phyloP scores from a whole-genome alignment of 176 grass and related monocot genomes.

The Phragmites australis region DNA sequence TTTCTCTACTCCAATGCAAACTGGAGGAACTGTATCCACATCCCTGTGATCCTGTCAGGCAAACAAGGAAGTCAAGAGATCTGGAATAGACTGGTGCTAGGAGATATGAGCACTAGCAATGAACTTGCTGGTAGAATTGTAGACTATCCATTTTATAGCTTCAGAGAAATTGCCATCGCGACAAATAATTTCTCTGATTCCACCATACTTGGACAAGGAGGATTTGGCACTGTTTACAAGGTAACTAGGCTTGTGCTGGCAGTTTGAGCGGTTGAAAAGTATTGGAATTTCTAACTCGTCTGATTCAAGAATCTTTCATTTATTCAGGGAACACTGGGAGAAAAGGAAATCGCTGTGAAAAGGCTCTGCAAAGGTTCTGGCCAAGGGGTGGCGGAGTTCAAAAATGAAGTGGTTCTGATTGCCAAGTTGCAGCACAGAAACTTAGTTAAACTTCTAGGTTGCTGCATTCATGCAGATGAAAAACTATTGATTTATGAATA shows the following conservation, averaged over 20 bases:
- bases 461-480: slow-evolving; percentile 38
- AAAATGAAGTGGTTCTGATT: slow-evolving; percentile 45
- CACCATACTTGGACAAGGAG: slow-evolving; percentile 61
- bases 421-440: slow-evolving; percentile 58
- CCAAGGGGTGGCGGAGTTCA: slow-evolving; percentile 53
- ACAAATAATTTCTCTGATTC: slow-evolving; percentile 56
- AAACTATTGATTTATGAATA: slow-evolving; percentile 53
- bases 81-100: neutral
- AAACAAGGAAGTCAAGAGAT: neutral
- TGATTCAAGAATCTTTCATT: neutral
- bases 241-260: slow-evolving; percentile 7
- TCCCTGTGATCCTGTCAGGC: neutral
- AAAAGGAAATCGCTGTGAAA: slow-evolving; percentile 39
- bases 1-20: neutral
- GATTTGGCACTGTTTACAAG: slow-evolving; percentile 71
- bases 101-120: neutral
- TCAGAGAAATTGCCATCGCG: slow-evolving; percentile 34
- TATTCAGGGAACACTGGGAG: slow-evolving; percentile 39
- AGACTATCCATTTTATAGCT: slow-evolving; percentile 25
- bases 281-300: neutral
- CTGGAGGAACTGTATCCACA: neutral
- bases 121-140: neutral
- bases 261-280: neutral
- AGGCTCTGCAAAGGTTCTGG: slow-evolving; percentile 38
- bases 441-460: slow-evolving; percentile 51